Percentiles rank a stretch among this genome's conserved stretches.
Conservation (phyloP, 192 early-diverging fungal species). For the Entophlyctis luteolus region DNA sequence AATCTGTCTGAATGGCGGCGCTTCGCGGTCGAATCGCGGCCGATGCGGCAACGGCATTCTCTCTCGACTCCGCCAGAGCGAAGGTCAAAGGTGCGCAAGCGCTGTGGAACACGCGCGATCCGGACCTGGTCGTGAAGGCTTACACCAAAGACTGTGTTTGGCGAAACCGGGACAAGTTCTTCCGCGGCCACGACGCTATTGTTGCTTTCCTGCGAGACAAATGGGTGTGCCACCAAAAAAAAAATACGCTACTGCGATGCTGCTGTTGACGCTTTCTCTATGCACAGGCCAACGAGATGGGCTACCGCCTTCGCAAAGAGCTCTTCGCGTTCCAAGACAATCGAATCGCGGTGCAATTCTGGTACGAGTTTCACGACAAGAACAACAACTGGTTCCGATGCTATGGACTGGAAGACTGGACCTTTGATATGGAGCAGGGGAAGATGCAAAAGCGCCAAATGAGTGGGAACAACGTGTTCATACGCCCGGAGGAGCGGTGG, state of each 20-base stretch:
- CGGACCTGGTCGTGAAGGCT: slow-evolving; percentile 29
- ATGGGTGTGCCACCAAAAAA: slow-evolving; percentile 31
- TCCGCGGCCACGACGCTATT: slow-evolving; percentile 35
- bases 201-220: slow-evolving; percentile 35
- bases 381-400: slow-evolving; percentile 24
- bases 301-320: slow-evolving; percentile 46
- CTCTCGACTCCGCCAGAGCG: slow-evolving; percentile 22
- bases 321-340: slow-evolving; percentile 44
- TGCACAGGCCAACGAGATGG: slow-evolving; percentile 25
- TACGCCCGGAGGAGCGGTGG: slow-evolving; percentile 16
- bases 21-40: too few relatives aligned
- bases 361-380: slow-evolving; percentile 46
- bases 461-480: slow-evolving; percentile 19
- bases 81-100: slow-evolving; percentile 41
- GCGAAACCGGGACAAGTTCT: slow-evolving; percentile 45
- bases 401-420: slow-evolving; percentile 33
- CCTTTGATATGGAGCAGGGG: slow-evolving; percentile 15
- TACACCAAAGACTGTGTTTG: slow-evolving; percentile 30
- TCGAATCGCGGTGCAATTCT: slow-evolving; percentile 48
- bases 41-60: slow-evolving; percentile 22
- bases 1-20: too few relatives aligned
- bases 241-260: too few relatives aligned
- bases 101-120: slow-evolving; percentile 37
- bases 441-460: slow-evolving; percentile 20
- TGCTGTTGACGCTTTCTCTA: neutral